Conservation (phyloP, 371 early-diverging fungal genomes). For the Rhizopus delemar region DNA sequence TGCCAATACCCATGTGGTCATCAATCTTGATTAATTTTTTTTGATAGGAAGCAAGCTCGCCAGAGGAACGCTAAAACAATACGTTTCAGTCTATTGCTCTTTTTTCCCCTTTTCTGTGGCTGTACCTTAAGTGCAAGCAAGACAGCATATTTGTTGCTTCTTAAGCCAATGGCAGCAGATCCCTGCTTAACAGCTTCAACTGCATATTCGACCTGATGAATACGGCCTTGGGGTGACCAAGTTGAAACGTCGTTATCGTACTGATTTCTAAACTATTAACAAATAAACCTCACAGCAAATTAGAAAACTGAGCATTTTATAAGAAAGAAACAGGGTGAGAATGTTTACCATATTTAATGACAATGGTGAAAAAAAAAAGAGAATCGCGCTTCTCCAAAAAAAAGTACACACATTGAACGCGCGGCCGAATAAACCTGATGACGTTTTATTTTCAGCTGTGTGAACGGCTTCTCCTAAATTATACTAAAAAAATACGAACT, state of each 20-base stretch:
- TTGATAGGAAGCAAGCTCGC: slow-evolving; percentile 95
- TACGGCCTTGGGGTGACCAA: slow-evolving; percentile 98
- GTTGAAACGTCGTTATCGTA: slow-evolving; percentile 98
- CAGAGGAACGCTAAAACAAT: slow-evolving; percentile 80
- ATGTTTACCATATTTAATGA: no score
- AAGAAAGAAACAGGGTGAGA: no score
- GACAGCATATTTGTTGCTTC: slow-evolving; percentile 85
- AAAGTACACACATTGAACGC: no score
- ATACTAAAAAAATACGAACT: no score
- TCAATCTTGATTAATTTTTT: slow-evolving; percentile 95
- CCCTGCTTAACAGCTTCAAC: slow-evolving; percentile 99
- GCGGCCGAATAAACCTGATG: no score
- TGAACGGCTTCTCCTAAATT: no score
- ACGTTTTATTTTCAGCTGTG: no score
- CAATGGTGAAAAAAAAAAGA: no score
- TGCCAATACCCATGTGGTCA: slow-evolving; percentile 96
- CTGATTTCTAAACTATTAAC: slow-evolving; percentile 82
- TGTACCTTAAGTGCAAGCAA: slow-evolving; percentile 91
- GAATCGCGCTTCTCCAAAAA: no score
- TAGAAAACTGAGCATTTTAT: no score
- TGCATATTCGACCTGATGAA: slow-evolving; percentile 98
- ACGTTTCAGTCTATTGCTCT: background rate
- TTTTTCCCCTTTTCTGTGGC: no score
- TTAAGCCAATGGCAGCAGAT: slow-evolving; percentile 93
- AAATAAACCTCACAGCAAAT: no score